Evolutionary conservation across 176 grass and related monocot genomes (phyloP), one percentile per base, ranked within the genome.

Genomic region (Bonia amplexicaulis): DNA sequence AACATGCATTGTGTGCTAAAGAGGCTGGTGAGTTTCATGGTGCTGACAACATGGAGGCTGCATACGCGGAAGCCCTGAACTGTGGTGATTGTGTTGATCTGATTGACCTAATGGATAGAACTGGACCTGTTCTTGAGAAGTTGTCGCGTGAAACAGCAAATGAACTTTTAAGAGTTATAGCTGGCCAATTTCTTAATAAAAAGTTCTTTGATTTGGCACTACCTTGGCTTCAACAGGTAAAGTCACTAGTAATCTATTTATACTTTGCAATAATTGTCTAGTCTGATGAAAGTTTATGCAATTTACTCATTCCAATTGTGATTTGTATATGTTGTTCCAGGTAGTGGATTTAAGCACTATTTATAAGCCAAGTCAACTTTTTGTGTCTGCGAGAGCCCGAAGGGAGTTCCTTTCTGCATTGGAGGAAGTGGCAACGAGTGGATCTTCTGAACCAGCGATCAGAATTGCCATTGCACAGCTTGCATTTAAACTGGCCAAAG

Each of bases 161-260:
- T 84, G 86, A 82, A 33, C 80, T 99, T 81, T 71, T 99, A 80
- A 92, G 86, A 63, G 80, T 93, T 68, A 86, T 96, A 73, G 74
- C 81, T 60, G 73, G 37, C 0, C 74, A 89, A 2, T 90, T 95
- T 75, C 82, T 90, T 48, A 92, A 91, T 84, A 74, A 90, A 74
- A 94, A 83, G 61, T 82, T 94, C 22, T 81, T 90, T 65, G 88
- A 92, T 74, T 59, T 85, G 71, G 76, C 78, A 9, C 71, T 96
- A 47, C 90, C 93, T 79, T 99, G 96, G 96, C 88, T 99, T 77
- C 93, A 96, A 86, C 93, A 99, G 71, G 96, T 92, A 74, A 84
- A 42, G 77, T 85, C 7, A 45, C 22, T 73, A 61, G 11, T 61
- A 12, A 59, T 86, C 7, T 68, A 68, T 49, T 48, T 62, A 42